These are phyloP conservation scores for Podaxis sp. DNA, from an alignment of 768 basidiomycete species.

Conservation along the genomic window DNA sequence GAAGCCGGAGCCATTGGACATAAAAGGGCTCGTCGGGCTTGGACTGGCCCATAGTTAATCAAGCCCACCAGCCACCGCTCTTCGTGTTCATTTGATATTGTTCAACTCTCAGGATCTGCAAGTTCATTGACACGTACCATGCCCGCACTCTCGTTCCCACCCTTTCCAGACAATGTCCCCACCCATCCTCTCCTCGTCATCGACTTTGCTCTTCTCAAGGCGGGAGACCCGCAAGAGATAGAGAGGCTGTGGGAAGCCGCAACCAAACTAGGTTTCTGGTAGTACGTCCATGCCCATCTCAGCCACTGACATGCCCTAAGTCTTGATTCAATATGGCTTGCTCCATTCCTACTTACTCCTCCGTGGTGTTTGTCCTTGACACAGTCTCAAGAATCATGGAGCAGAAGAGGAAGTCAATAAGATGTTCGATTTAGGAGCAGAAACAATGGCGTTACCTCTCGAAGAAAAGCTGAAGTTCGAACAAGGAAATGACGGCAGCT, in stretches of 20 bases:
- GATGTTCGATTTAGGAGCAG: slow-evolving; percentile 58
- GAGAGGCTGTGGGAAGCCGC: slow-evolving; percentile 57
- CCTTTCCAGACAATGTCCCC: slow-evolving; percentile 53
- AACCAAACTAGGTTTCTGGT: slow-evolving; percentile 66
- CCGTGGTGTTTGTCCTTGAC: neutral
- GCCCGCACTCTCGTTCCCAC: slow-evolving; percentile 26
- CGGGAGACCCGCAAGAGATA: slow-evolving; percentile 41
- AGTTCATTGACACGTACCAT: slow-evolving; percentile 11
- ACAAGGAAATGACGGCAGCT: slow-evolving; percentile 49
- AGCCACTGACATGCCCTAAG: neutral
- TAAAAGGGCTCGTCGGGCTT: neutral
- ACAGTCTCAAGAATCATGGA: slow-evolving; percentile 57
- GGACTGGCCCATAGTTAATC: neutral
- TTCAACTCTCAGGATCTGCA: neutral
- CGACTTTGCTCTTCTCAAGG: slow-evolving; percentile 49
- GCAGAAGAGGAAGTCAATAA: slow-evolving; percentile 43
- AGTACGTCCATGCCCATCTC: slow-evolving; percentile 39
- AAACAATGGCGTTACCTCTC: slow-evolving; percentile 51
- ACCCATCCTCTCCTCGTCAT: slow-evolving; percentile 57
- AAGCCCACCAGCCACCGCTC: neutral
- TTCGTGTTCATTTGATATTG: neutral
- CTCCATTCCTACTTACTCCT: no score
- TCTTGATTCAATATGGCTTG: no score
- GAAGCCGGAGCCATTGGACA: neutral
- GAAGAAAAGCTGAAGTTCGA: slow-evolving; percentile 61